Evolutionary conservation across 2,329 filamentous ascomycete genomes (phyloP).

Genomic region (Cladophialophora carrionii): DNA sequence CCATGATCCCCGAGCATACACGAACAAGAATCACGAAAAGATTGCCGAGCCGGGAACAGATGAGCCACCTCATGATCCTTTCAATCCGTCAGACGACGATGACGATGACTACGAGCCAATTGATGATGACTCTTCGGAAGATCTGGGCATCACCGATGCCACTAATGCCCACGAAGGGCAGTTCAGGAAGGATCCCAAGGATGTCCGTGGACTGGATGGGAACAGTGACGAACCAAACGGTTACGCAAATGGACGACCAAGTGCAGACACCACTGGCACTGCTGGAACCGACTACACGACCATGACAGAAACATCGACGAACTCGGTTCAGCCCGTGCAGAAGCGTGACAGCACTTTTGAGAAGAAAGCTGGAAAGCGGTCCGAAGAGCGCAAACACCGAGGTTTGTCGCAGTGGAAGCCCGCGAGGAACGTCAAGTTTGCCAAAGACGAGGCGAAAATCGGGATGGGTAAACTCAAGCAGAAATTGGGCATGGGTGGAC

Average conservation of each 20-base stretch:
- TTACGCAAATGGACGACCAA: slow-evolving; percentile 32
- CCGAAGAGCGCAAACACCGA: slow-evolving; percentile 79
- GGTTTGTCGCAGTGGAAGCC: slow-evolving; percentile 96
- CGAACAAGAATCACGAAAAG: slow-evolving; percentile 58
- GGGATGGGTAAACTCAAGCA: slow-evolving; percentile 75
- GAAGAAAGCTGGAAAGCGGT: slow-evolving; percentile 48
- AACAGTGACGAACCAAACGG: slow-evolving; percentile 33
- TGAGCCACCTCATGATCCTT: slow-evolving; percentile 56
- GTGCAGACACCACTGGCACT: slow-evolving; percentile 49
- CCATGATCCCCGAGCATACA: slow-evolving; percentile 67
- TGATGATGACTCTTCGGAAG: slow-evolving; percentile 44
- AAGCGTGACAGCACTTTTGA: slow-evolving; percentile 38
- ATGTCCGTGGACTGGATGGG: slow-evolving; percentile 35
- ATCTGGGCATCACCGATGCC: slow-evolving; percentile 65
- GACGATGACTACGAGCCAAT: slow-evolving; percentile 40
- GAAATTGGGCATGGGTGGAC: slow-evolving; percentile 64
- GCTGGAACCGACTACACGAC: slow-evolving; percentile 42
- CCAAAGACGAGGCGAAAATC: slow-evolving; percentile 82
- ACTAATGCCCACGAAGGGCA: slow-evolving; percentile 39
- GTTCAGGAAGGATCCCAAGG: slow-evolving; percentile 38
- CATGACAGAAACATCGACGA: slow-evolving; percentile 32
- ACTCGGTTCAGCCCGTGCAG: slow-evolving; percentile 28
- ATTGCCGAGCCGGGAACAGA: slow-evolving; percentile 61
- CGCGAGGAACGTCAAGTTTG: slow-evolving; percentile 81
- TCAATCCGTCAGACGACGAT: slow-evolving; percentile 51